phyloP scores from a whole-genome alignment of 2,329 filamentous ascomycete genomes.

The Thelonectria olida region DNA sequence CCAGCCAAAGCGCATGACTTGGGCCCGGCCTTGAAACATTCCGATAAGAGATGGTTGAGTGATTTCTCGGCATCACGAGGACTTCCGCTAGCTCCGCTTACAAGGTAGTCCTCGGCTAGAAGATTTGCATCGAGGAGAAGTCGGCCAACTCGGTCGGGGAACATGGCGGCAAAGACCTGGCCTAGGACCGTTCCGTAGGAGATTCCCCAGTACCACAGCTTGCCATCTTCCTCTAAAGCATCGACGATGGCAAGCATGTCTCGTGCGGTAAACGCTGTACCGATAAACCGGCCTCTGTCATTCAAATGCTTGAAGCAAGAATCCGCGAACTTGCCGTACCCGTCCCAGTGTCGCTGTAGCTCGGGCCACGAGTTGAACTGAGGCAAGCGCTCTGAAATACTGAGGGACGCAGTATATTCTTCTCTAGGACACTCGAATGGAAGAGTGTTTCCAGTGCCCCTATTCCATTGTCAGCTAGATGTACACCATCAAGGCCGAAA shows the following conservation, averaged over 20 bases:
- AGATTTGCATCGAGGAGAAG: constrained; percentile 31
- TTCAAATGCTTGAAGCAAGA: constrained; percentile 36
- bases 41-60: not conserved
- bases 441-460: constrained; percentile 31
- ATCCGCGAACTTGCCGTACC: not conserved
- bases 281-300: constrained; percentile 37
- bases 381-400: too few relatives aligned
- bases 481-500: not conserved
- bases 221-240: constrained; percentile 44
- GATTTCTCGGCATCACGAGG: constrained; percentile 11
- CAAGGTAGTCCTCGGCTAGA: constrained; percentile 22
- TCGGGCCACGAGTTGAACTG: constrained; percentile 5
- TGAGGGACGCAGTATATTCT: too few relatives aligned
- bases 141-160: constrained; percentile 29
- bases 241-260: constrained; percentile 52
- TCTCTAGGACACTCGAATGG: constrained; percentile 31
- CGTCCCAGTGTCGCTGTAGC: constrained; percentile 6
- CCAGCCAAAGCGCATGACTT: constrained; percentile 1
- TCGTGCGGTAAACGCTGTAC: constrained; percentile 47
- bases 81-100: not conserved
- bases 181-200: constrained; percentile 36
- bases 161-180: constrained; percentile 31
- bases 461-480: fast-evolving
- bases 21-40: constrained; percentile 16
- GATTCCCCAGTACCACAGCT: constrained; percentile 46